Evolutionary conservation across 164 flowering plant species (phyloP).

Genomic region (Aristolochia fimbriata): DNA sequence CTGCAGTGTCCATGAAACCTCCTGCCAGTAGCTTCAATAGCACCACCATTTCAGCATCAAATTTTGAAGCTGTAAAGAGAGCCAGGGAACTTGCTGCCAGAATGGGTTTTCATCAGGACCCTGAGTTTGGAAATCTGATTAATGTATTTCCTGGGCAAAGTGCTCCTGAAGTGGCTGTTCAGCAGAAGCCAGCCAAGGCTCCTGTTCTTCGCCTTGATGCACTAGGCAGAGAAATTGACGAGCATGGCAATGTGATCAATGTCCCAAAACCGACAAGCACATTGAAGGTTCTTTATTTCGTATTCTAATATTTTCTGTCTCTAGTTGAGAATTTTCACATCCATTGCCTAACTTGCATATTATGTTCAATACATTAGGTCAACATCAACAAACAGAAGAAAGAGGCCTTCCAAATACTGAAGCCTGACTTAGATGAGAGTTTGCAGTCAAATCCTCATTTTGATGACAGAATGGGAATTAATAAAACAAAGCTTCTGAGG

Average conservation of each 20-base stretch:
- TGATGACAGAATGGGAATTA: constrained; percentile 80
- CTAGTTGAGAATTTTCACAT: not conserved
- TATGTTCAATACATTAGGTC: constrained; percentile 43
- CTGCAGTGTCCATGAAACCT: constrained; percentile 19
- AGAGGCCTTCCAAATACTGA: constrained; percentile 89
- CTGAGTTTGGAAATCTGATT: constrained; percentile 83
- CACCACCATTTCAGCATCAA: constrained; percentile 45
- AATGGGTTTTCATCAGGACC: constrained; percentile 96
- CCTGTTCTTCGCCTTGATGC: constrained; percentile 98
- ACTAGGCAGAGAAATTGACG: constrained; percentile 93
- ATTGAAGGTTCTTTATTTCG: constrained; percentile 50
- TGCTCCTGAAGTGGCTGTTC: constrained; percentile 36
- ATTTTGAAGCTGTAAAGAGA: constrained; percentile 80
- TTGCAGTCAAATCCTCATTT: constrained; percentile 80
- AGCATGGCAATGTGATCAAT: constrained; percentile 87
- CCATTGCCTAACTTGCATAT: not conserved
- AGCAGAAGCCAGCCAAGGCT: constrained; percentile 83
- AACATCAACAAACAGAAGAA: constrained; percentile 98
- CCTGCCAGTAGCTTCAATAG: constrained; percentile 26
- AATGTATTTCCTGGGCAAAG: constrained; percentile 85
- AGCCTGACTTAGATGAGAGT: constrained; percentile 86
- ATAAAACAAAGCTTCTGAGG: constrained; percentile 73
- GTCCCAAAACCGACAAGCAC: constrained; percentile 75
- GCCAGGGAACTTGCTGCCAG: constrained; percentile 97
- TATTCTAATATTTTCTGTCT: not conserved